Base-by-base conservation (phyloP, 129 eudicot genomes). In the Artemisia annua region DNA sequence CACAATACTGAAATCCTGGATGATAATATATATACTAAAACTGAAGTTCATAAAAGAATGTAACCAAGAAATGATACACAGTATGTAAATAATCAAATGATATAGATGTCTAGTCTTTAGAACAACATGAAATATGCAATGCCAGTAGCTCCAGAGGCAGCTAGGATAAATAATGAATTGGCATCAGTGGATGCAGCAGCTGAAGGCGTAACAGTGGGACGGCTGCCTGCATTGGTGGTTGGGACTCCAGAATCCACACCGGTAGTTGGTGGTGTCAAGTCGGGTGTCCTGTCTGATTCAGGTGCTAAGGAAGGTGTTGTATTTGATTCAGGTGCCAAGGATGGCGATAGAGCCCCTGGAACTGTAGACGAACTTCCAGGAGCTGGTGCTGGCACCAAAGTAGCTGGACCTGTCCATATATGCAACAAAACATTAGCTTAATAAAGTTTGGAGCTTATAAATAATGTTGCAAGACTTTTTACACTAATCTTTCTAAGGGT, bases 381-480 rank as follows among this genome's bases (percentile, higher is more conserved):
- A 68, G 91, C 50, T 53, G 87, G 67, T 65, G 86, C 70, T 35
- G 96, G 88, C 61, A 72, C 81, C 17, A 75, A 43, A 22, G 94
- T 83, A 55, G 69, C 81, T 0, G 95, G 88, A 69, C 90, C 91
- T 83, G 80, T 73, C 3, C 3, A 43, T 12, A 32, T 10, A 24
- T 28, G 0, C n/a, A 51, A 51, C 43, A 52, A 51, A 52, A 52
- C 5, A 11, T 12, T 52, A 39, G 46, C 46, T 52, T 11, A 51
- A 4, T 51, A 11, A 50, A 50, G 1, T 50, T 50, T 15, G 55
- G 55, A 35, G 0, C 44, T 35, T 35, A 35, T 7, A 35, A 7
- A 5, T 39, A 39, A 39, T 39, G 10, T 32, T 7, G 22, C 22
- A 39, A 39, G 46, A 39, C 1, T 5, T 6, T 6, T 39, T 39